Evolutionary conservation across 495 filamentous ascomycete genomes (phyloP), one percentile per base, ranked within the genome.

Genomic region (Choiromyces venosus): DNA sequence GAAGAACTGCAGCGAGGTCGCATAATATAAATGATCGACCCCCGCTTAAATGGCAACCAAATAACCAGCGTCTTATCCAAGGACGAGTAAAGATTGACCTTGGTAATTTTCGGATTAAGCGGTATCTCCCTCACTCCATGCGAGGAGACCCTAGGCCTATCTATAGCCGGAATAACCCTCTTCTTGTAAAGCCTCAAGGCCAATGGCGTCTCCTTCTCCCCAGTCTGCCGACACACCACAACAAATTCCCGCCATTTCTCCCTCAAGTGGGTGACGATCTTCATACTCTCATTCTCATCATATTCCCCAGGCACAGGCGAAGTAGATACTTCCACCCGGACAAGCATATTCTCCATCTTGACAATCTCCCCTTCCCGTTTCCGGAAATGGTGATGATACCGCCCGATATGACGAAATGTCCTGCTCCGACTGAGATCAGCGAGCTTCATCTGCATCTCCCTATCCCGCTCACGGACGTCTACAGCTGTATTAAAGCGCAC

Each of bases 261-360:
- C 35, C 87, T 80, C 1, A 85, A 85, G 65, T 86, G 82, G n/a
- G 87, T 87, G 68, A 89, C 87, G 71, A 88, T 87, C 67, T 87
- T 86, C 71, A 87, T 77, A 72, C 88, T 91, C 64, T 87, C 85
- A 74, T 90, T 91, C 81, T 93, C 91, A 39, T 87, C 86, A 71
- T 89, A 93, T 72, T 91, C 89, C 7, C 84, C 83, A 14, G 89
- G 87, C 12, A 92, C 78, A 0, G 83, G 72, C 16, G 85, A 82
- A 73, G 88, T 84, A 0, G 88, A 87, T 42, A 85, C 82, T 74
- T 92, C 90, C 19, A 91, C 85, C 16, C 88, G 85, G 12, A 92
- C 87, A 16, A 93, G 86, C 91, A 93, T 93, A 52, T 86, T 89
- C 78, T 92, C 90, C 79, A 90, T 89, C 80, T 92, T 92, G 71